Conservation (phyloP, 306 rosid genomes). For the Hippophae gyantsensis region DNA sequence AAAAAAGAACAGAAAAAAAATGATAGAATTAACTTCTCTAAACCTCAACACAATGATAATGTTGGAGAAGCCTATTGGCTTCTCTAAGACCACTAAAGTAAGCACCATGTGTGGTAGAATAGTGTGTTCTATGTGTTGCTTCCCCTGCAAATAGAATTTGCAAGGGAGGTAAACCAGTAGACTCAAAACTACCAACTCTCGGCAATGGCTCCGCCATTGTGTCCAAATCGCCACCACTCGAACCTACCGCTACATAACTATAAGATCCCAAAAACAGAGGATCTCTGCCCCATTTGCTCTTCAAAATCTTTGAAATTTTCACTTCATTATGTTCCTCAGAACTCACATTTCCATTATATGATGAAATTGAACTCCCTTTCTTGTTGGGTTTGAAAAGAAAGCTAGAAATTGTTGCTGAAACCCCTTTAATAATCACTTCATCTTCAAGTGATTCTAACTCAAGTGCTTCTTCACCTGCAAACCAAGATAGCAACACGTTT, state of each 20-base stretch:
- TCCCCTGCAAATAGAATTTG: slow-evolving; percentile 95
- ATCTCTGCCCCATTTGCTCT: slow-evolving; percentile 72
- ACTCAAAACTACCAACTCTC: slow-evolving; percentile 22
- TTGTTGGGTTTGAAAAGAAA: slow-evolving; percentile 26
- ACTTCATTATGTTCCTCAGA: slow-evolving; percentile 27
- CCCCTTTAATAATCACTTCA: slow-evolving; percentile 62
- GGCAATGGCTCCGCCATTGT: slow-evolving; percentile 87
- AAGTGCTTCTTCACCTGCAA: slow-evolving; percentile 80
- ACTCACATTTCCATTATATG: slow-evolving; percentile 37
- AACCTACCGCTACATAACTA: slow-evolving; percentile 76
- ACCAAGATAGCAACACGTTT: slow-evolving; percentile 69
- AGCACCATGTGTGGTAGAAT: slow-evolving; percentile 99
- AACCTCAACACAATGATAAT: slow-evolving; percentile 65
- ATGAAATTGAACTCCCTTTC: slow-evolving; percentile 18
- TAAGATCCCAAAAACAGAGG: slow-evolving; percentile 87
- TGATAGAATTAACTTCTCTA: slow-evolving; percentile 23
- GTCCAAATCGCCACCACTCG: slow-evolving; percentile 84
- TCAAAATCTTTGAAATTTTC: slow-evolving; percentile 46
- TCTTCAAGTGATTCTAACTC: slow-evolving; percentile 64
- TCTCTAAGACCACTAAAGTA: slow-evolving; percentile 95
- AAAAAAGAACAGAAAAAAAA: slow-evolving; percentile 13
- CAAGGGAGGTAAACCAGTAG: slow-evolving; percentile 40
- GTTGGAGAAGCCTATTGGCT: slow-evolving; percentile 87
- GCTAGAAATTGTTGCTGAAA: slow-evolving; percentile 48
- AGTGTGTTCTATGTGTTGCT: slow-evolving; percentile 95